Percentiles rank a stretch among this genome's conserved stretches.
Evolutionary conservation across 2,329 filamentous ascomycete species (phyloP).

Genomic region (Cephalotrichum gorgonifer): DNA sequence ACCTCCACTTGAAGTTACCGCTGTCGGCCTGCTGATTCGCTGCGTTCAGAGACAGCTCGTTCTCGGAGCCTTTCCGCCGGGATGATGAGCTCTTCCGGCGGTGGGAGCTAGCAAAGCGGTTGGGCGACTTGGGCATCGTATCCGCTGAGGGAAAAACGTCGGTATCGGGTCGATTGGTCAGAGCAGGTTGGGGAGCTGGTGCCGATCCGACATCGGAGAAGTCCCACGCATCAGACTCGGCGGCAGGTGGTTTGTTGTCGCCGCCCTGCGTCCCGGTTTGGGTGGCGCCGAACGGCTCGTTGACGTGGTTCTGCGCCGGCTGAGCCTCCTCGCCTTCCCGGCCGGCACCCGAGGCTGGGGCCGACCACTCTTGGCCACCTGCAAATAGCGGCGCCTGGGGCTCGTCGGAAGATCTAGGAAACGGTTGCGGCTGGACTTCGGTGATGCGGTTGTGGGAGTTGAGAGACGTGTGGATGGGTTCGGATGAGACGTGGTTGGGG

Average conservation of each 20-base stretch:
- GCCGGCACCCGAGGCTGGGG: conserved; percentile 12
- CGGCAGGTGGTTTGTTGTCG: conserved; percentile 5
- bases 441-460: conserved; percentile 20
- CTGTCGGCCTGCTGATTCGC: conserved; percentile 52
- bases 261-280: not conserved
- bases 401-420: conserved; percentile 43
- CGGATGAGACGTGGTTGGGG: conserved; percentile 43
- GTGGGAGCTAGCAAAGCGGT: conserved; percentile 56
- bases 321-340: conserved; percentile 7
- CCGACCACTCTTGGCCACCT: conserved; percentile 20
- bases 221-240: conserved; percentile 74
- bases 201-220: conserved; percentile 34
- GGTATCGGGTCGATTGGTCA: conserved; percentile 72
- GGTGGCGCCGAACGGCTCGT: not conserved
- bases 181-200: conserved; percentile 34
- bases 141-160: conserved; percentile 81
- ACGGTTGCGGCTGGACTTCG: conserved; percentile 35
- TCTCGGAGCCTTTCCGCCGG: conserved; percentile 59
- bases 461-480: conserved; percentile 10
- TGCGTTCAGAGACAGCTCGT: conserved; percentile 43
- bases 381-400: conserved; percentile 27
- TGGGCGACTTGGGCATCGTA: conserved; percentile 70
- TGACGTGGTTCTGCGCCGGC: not conserved
- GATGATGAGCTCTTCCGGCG: conserved; percentile 67
- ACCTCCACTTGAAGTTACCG: conserved; percentile 81